Base-by-base conservation (phyloP, 495 filamentous ascomycete species). In the Penicillium manginii region DNA sequence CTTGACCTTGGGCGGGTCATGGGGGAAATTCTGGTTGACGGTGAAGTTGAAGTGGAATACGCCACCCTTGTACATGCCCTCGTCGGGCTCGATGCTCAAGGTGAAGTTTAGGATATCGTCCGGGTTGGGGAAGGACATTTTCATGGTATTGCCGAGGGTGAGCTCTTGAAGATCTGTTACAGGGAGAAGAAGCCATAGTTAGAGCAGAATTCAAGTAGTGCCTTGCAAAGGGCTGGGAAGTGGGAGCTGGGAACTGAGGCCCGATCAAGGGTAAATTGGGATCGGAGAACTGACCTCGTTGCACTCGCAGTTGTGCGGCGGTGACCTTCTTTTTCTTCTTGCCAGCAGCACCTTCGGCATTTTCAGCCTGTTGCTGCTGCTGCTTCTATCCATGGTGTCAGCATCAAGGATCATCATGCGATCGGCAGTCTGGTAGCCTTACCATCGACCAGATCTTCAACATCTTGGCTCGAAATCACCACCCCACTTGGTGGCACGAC, bases 361-460 rank as follows among this genome's bases (percentile, higher is more conserved):
- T 92, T 72, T 91, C 91, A 78, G 91, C 88, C 76, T 96, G 88
- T 81, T 96, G 91, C 84, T 97, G 88, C 62, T 80, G 69, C 73
- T 96, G 91, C 81, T 96, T 96, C 91, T 96, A 64, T 65, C 42
- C 1, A 32, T 18, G 21, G 11, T 17, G 15, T 66, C n/a, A 63
- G 42, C 2, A 26, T 22, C 18, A 47, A 14, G 10, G 8, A 5
- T 11, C 3, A 26, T 47, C 11, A 26, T n/a, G 21, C 21, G 21
- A 26, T 23, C 10, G 22, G 22, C 45, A 22, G 15, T 22, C 10
- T 22, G 11, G 21, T 7, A 52, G 42, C 84, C 46, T 17, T 80
- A 96, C 93, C 93, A 98, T 97, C 73, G 92, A 96, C 94, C 94
- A 98, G 81, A 98, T 96, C 76, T 98, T 98, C 80, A 97, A 82